Evolutionary conservation across 2,329 filamentous ascomycete species (phyloP).

Genomic region (Stachybotrys chartarum): DNA sequence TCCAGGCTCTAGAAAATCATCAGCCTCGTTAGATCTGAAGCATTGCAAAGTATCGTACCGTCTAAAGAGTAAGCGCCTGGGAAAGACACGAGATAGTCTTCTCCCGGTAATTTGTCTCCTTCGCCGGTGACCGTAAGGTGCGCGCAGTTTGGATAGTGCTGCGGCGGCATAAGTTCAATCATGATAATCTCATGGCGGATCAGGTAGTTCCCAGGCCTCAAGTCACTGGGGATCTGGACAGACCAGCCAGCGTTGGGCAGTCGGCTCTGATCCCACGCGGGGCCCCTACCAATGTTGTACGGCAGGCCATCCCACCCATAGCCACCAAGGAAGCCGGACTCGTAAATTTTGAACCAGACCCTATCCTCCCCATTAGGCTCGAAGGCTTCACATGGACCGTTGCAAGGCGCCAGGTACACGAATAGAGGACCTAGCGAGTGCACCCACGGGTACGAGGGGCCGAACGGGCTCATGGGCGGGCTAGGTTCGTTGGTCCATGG

Average conservation of each 20-base stretch:
- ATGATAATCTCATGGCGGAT: constrained; percentile 50
- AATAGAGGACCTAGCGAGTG: constrained; percentile 50
- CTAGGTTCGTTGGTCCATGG: constrained; percentile 33
- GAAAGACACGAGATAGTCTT: constrained; percentile 2
- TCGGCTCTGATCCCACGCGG: constrained; percentile 7
- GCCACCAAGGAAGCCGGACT: constrained; percentile 38
- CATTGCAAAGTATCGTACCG: neutral
- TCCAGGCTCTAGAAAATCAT: neutral
- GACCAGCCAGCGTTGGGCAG: constrained; percentile 34
- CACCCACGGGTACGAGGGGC: constrained; percentile 32
- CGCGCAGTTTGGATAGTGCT: constrained; percentile 2
- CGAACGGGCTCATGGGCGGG: neutral
- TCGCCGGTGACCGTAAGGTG: constrained; percentile 1
- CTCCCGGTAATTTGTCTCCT: constrained; percentile 1
- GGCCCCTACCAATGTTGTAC: constrained; percentile 39
- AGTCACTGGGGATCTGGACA: constrained; percentile 37
- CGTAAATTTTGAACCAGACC: constrained; percentile 53
- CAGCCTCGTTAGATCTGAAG: neutral
- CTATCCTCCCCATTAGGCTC: constrained; percentile 38
- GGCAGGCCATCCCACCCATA: constrained; percentile 7
- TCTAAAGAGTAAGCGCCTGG: constrained; percentile 1
- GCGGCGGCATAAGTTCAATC: constrained; percentile 29
- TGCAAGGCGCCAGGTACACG: constrained; percentile 45
- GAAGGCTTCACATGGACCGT: constrained; percentile 28
- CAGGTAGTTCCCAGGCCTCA: constrained; percentile 47